phyloP scores from a whole-genome alignment of 257 asterid genomes.

The Nicotiana sylvestris region DNA sequence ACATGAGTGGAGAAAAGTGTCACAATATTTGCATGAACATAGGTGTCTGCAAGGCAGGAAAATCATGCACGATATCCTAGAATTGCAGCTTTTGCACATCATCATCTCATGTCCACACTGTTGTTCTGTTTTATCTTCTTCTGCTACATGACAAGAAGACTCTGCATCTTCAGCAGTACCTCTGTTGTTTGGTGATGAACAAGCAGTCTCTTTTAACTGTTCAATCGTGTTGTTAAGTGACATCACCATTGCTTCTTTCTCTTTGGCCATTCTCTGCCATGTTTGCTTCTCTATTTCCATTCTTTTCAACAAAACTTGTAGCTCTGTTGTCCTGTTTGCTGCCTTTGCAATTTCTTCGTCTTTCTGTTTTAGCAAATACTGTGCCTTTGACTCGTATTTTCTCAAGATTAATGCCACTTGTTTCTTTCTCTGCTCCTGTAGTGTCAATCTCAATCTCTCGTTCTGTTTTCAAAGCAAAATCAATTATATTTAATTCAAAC shows the following conservation, averaged over 20 bases:
- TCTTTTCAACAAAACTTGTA: constrained; percentile 27
- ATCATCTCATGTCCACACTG: constrained; percentile 6
- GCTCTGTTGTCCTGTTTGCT: constrained; percentile 38
- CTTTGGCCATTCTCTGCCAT: constrained; percentile 57
- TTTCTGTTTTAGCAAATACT: constrained; percentile 36
- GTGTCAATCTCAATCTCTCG: constrained; percentile 49
- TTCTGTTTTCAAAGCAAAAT: constrained; percentile 31
- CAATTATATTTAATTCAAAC: neutral
- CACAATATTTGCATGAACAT: constrained; percentile 59
- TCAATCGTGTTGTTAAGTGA: constrained; percentile 47
- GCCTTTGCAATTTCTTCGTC: constrained; percentile 56
- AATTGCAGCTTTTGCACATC: constrained; percentile 53
- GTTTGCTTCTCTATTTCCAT: constrained; percentile 47
- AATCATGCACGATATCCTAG: constrained; percentile 46
- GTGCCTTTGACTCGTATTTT: constrained; percentile 44
- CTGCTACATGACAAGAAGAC: constrained; percentile 42
- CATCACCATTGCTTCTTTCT: constrained; percentile 42
- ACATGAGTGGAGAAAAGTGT: constrained; percentile 48
- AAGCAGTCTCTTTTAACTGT: constrained; percentile 37
- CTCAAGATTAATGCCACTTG: constrained; percentile 29
- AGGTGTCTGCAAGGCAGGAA: constrained; percentile 83
- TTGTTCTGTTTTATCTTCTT: neutral
- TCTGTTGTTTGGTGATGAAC: constrained; percentile 10
- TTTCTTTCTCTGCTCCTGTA: constrained; percentile 52
- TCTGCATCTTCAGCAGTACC: constrained; percentile 54